These are phyloP conservation scores for Fomitopsis betulina DNA, from an alignment of 1,284 basidiomycete species.

Conservation along the genomic window DNA sequence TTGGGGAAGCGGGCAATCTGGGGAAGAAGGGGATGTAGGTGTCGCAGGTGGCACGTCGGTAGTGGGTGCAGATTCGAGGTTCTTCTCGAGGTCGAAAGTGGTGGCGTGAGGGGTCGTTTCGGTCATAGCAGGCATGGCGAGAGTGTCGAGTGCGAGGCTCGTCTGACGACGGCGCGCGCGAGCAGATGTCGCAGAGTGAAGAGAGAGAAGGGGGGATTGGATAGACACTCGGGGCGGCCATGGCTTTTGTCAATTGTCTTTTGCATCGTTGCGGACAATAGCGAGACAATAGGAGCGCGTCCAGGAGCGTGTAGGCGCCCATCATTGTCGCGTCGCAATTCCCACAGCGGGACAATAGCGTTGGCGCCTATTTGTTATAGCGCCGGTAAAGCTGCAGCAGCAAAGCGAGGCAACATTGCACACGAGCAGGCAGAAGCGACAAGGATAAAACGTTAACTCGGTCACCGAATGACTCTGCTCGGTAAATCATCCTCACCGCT, in stretches of 20 bases:
- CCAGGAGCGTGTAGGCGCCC: slow-evolving; percentile 9
- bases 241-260: slow-evolving; percentile 30
- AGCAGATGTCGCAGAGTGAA: slow-evolving; percentile 16
- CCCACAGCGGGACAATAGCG: slow-evolving; percentile 16
- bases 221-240: slow-evolving; percentile 14
- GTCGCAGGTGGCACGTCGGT: slow-evolving; percentile 13
- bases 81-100: slow-evolving; percentile 21
- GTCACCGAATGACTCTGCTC: neutral
- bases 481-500: neutral
- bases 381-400: neutral
- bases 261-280: slow-evolving; percentile 6
- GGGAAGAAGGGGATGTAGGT: slow-evolving; percentile 15
- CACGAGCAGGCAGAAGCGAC: neutral
- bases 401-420: neutral
- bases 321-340: slow-evolving; percentile 11
- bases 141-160: slow-evolving; percentile 30
- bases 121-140: slow-evolving; percentile 23
- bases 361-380: neutral
- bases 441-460: neutral
- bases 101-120: slow-evolving; percentile 24
- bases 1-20: slow-evolving; percentile 31
- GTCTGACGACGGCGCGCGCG: slow-evolving; percentile 31
- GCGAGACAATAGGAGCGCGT: slow-evolving; percentile 5
- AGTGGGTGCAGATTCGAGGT: slow-evolving; percentile 20
- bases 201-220: slow-evolving; percentile 17